phyloP scores from a whole-genome alignment of 345 rosid species.

The Syzygium jambos region DNA sequence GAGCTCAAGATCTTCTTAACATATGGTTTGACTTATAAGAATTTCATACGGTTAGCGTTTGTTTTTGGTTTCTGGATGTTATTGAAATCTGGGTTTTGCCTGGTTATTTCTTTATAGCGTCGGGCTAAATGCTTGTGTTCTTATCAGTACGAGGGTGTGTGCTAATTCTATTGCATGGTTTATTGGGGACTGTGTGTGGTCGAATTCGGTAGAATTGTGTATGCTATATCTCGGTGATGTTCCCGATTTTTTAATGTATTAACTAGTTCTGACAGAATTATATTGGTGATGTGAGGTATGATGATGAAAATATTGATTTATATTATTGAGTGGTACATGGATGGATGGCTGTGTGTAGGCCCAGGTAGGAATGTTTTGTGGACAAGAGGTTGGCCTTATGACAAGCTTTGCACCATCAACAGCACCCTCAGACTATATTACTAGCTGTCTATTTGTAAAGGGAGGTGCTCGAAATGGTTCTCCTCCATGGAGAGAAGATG shows the following conservation, averaged over 20 bases:
- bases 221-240: not conserved
- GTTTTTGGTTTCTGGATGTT: not conserved
- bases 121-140: not conserved
- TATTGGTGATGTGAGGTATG: not conserved
- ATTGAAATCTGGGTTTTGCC: not conserved
- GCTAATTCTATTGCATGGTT: not conserved
- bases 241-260: not conserved
- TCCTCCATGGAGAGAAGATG: slow-evolving; percentile 91
- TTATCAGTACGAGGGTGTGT: not conserved
- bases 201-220: not conserved
- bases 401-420: slow-evolving; percentile 74
- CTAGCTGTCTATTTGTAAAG: slow-evolving; percentile 23
- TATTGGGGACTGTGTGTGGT: not conserved
- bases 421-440: slow-evolving; percentile 46
- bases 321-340: slow-evolving; percentile 56
- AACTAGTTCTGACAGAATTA: not conserved
- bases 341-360: slow-evolving; percentile 91
- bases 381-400: slow-evolving; percentile 80
- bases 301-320: slow-evolving; percentile 14
- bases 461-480: slow-evolving; percentile 67
- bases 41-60: not conserved
- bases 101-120: not conserved
- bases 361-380: slow-evolving; percentile 94
- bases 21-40: not conserved
- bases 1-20: not conserved